phyloP scores from a whole-genome alignment of 192 early-diverging fungal genomes.

The Entomortierella lignicola region DNA sequence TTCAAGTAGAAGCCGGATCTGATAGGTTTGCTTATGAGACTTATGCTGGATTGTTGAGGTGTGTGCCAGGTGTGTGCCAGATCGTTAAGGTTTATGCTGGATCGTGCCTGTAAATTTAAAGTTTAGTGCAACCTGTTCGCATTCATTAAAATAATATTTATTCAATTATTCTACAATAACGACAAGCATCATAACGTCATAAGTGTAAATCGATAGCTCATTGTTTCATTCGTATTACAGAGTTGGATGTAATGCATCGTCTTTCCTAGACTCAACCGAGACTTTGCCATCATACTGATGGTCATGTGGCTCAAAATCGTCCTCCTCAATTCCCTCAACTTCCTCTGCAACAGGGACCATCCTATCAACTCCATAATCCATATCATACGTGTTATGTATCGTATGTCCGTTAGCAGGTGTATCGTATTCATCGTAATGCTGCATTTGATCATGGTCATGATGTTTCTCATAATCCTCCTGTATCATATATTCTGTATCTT shows the following conservation, averaged over 20 bases:
- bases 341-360: conserved; percentile 21
- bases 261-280: neutral
- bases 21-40: too few relatives aligned
- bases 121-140: too few relatives aligned
- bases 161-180: too few relatives aligned
- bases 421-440: conserved; percentile 10
- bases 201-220: too few relatives aligned
- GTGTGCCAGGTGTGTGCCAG: too few relatives aligned
- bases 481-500: neutral
- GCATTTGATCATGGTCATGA: neutral
- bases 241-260: neutral
- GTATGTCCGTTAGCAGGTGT: neutral
- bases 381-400: neutral
- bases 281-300: neutral
- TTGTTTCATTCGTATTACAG: too few relatives aligned
- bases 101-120: too few relatives aligned
- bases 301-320: conserved; percentile 1
- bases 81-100: too few relatives aligned
- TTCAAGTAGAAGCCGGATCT: too few relatives aligned
- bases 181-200: too few relatives aligned
- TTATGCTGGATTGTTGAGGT: too few relatives aligned
- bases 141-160: too few relatives aligned
- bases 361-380: conserved; percentile 8
- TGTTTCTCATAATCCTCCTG: conserved; percentile 2
- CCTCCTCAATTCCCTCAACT: neutral